Evolutionary conservation across 2,329 filamentous ascomycete genomes (phyloP).

Genomic region (Venturia carpophila): DNA sequence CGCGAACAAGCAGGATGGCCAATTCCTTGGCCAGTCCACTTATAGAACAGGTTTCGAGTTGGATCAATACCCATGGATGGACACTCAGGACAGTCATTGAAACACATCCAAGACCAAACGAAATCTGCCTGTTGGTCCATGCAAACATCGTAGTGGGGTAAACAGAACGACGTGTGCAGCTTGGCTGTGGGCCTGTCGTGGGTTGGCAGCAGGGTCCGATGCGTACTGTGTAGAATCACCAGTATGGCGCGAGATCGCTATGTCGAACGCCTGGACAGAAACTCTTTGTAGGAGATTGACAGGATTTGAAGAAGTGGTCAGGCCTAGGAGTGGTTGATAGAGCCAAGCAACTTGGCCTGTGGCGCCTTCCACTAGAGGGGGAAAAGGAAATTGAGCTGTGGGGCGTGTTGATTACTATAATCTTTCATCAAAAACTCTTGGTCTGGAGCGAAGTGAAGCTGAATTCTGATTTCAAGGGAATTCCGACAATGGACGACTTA

Average conservation of each 20-base stretch:
- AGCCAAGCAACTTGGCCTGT: constrained; percentile 9
- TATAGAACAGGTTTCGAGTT: constrained; percentile 9
- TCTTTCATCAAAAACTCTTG: background rate
- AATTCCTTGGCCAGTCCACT: constrained; percentile 2
- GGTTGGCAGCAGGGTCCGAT: background rate
- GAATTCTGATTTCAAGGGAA: no score
- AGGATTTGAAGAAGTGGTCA: background rate
- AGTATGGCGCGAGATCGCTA: background rate
- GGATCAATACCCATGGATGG: background rate
- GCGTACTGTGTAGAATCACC: background rate
- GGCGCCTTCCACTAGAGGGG: background rate
- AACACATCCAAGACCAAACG: background rate
- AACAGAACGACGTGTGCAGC: background rate
- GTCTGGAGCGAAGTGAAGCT: background rate
- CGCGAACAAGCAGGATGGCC: background rate
- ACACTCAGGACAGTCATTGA: background rate
- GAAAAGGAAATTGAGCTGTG: background rate
- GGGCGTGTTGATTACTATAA: no score
- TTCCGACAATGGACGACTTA: no score
- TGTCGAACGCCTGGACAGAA: background rate
- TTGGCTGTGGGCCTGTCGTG: background rate
- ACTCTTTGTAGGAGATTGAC: background rate
- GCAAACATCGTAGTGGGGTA: background rate
- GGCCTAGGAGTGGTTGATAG: background rate
- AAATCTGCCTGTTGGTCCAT: background rate